Evolutionary conservation across 2,329 filamentous ascomycete species (phyloP), one percentile per base, ranked within the genome.

Genomic region (Aspergillus thermomutatus): DNA sequence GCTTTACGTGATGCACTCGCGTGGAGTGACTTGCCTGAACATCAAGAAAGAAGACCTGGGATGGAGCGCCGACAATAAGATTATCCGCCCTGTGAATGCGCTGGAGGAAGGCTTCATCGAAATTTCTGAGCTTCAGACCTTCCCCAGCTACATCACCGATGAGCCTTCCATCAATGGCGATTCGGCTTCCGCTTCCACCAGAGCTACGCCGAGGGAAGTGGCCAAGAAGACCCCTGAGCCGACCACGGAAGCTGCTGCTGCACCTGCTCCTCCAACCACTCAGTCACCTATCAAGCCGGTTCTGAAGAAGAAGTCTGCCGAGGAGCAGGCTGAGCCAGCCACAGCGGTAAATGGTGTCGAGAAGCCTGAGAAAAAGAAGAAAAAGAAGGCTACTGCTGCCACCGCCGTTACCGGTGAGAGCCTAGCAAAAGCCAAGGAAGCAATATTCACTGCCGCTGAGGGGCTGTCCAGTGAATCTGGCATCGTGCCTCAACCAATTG

Each of bases 1-100:
- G 78, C 82, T 99, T 9, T 99, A 99, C 72, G 89, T 91, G 31
- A 96, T 97, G 88, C 93, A 99, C 74, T 97, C 94, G 10, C 95
- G 92, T 77, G 94, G 94, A 59, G 92, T 97, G n/a, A 92, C 92
- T 19, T 93, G 90, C 66, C 73, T 97, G 53, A 87, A 87, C 61
- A 86, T 99, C 72, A 93, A 89, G 72, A 91, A 93, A 71, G 85
- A 87, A 52, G 93, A 97, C 74, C 81, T 99, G 50, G 94, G 95
- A 28, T 97, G 92, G 92, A 89, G 88, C 65, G 85, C 86, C 65
- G 91, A 97, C 60, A 93, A 92, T 75, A 96, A 95, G 79, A 90
- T 96, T 53, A 80, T 96, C 41, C 80, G 87, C 53, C 83, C 89
- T 0, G 84, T 94, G 41, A 87, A 96, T 72, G 92, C 91, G 2